Evolutionary conservation across 1,284 basidiomycete species (phyloP), one percentile per base, ranked within the genome.

Genomic region (Leccinum griseonigrum): DNA sequence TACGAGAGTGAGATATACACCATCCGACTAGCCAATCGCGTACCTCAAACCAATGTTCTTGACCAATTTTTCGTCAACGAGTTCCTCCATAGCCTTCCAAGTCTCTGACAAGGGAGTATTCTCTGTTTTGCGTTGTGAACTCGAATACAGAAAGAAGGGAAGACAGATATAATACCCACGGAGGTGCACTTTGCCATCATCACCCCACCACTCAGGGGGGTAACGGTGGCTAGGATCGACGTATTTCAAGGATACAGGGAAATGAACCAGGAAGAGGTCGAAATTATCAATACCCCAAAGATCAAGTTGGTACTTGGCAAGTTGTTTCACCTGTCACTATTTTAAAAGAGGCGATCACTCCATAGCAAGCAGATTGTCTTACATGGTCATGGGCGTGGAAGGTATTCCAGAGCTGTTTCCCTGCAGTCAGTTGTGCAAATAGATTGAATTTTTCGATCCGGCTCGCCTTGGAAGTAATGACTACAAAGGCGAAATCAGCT

Each of bases 231-330:
- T 71, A 40, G 88, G 89, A 69, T 91, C 88, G 57, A 94, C 88
- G 68, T 92, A 92, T 74, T 86, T 71, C 64, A 94, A 78, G 40
- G 91, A 76, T 64, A 93, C 80, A 22, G 92, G 92, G 82, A 94
- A 93, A 74, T 94, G 92, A 56, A 94, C 79, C 56, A 90, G 77
- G 79, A 84, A 90, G 56, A 91, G 78, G 70, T 91, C 88, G 71
- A 92, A 91, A 76, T 91, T 91, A 52, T 89, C 87, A 59, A 93
- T 78, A 22, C 90, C 90, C 92, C 92, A 94, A 66, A 85, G 81
- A 4, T 75, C 76, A 34, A 94, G 84, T 69, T 92, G 91, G 75
- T 82, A 79, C 73, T 82, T 83, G 50, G 83, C 76, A 9, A 83
- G 69, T 48, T 77, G 71, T 70, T 83, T 82, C 58, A 81, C 86